Evolutionary conservation across 1,284 basidiomycete species (phyloP), one percentile per base, ranked within the genome.

Genomic region (Sporisorium scitamineum): DNA sequence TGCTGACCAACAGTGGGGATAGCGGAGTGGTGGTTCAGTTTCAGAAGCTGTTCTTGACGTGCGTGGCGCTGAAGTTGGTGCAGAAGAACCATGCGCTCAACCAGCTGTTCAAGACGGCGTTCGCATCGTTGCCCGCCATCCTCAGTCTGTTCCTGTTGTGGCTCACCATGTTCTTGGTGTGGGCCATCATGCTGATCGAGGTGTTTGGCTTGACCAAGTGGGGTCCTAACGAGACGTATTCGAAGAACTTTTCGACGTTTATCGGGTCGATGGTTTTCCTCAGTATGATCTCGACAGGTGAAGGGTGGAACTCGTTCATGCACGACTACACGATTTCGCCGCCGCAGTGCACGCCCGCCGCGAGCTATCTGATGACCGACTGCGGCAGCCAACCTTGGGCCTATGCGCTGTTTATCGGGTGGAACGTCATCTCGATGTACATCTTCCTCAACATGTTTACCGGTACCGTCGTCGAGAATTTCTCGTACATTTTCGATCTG

Each of bases 391-490:
- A 89, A 9, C 88, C 88, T 5, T 97, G 95, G 92, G 91, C 95
- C 0, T 95, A 92, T 84, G 88, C 89, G 0, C 87, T 99, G 29
- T 98, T 97, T 87, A 97, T 97, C 79, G 90, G 92, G 0, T 99
- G 96, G 96, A 98, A 98, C 85, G 88, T 99, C 42, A 88, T 98
- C 54, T 95, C 93, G 89, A 97, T 97, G 94, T 41, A 59, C 68
- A 76, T 74, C 68, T 95, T 98, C 87, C 90, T 94, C 79, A 97
- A 97, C 87, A 91, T 80, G 63, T 62, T 80, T 47, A 70, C 77
- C 89, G 92, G 91, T 92, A 94, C 95, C 71, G 93, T 98, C 62
- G 95, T 98, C 80, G 93, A 98, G 86, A 97, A 93, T 83, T 98
- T 99, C 86, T 93, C 94, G 22, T 97, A 96, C 85, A 94, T 98